Percentiles rank a stretch among this genome's conserved stretches.
Conservation (phyloP, 306 rosid species). For the Lupinus albus region DNA sequence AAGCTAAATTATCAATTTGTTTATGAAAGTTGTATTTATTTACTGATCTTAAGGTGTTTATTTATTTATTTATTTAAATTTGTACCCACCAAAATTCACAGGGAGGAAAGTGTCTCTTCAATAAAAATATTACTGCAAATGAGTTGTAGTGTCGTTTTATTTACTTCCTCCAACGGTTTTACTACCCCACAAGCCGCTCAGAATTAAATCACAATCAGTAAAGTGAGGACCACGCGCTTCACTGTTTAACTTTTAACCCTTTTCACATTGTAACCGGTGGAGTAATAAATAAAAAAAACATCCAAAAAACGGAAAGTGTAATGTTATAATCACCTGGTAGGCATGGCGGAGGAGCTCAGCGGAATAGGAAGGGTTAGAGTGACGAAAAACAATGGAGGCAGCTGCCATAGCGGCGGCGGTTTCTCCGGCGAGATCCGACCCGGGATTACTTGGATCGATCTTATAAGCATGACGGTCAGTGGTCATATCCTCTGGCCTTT, state of each 20-base stretch:
- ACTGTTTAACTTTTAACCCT: background rate
- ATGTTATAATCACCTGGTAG: constrained; percentile 55
- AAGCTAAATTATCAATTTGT: background rate
- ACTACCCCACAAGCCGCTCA: constrained; percentile 34
- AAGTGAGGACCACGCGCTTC: constrained; percentile 2
- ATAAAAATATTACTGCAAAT: too few relatives aligned
- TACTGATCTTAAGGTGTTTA: too few relatives aligned
- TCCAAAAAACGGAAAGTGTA: background rate
- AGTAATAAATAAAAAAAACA: background rate
- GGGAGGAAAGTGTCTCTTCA: too few relatives aligned
- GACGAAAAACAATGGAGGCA: constrained; percentile 92
- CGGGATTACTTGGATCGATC: constrained; percentile 90
- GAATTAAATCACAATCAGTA: background rate
- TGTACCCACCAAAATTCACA: too few relatives aligned
- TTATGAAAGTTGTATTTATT: background rate
- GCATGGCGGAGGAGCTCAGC: constrained; percentile 80
- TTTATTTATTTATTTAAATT: too few relatives aligned
- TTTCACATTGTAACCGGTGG: background rate
- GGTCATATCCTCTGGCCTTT: constrained; percentile 98
- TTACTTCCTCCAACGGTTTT: background rate
- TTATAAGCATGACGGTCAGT: constrained; percentile 91
- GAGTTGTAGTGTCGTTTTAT: too few relatives aligned
- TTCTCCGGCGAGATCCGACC: constrained; percentile 99
- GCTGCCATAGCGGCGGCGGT: constrained; percentile 99
- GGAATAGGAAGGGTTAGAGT: constrained; percentile 72